phyloP scores from a whole-genome alignment of 805 yeast species.

The Candida takata region DNA sequence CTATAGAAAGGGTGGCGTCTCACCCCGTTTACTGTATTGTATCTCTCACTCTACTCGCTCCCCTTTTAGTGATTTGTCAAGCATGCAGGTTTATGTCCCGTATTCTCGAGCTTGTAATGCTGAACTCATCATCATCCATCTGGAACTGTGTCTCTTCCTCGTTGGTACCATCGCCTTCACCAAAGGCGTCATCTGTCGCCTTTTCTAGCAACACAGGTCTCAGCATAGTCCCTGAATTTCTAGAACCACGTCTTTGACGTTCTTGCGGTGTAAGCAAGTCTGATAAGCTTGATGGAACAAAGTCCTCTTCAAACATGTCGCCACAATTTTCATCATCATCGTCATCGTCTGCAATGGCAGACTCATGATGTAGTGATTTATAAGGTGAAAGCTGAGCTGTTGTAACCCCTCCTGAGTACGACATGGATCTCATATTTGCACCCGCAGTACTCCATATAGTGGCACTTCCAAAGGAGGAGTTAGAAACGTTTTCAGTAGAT shows the following conservation, averaged over 20 bases:
- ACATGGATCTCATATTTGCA: slow-evolving; percentile 4
- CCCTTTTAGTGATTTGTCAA: not conserved
- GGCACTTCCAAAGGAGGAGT: slow-evolving; percentile 7
- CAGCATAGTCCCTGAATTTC: slow-evolving; percentile 30
- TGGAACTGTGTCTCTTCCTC: slow-evolving; percentile 31
- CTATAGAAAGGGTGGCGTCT: not conserved
- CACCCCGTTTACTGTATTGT: not conserved
- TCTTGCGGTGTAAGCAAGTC: slow-evolving; percentile 55
- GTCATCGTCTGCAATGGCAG: slow-evolving; percentile 31
- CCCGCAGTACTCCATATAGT: slow-evolving; percentile 17
- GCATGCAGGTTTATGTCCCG: slow-evolving; percentile 1
- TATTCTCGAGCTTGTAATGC: not conserved
- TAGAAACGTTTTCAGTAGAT: slow-evolving; percentile 4
- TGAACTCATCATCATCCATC: slow-evolving; percentile 25
- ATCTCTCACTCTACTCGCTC: not conserved
- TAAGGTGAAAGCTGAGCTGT: not conserved
- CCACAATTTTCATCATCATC: slow-evolving; percentile 7
- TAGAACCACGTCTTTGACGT: slow-evolving; percentile 58
- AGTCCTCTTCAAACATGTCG: slow-evolving; percentile 56
- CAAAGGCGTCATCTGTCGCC: not conserved
- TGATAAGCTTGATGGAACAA: slow-evolving; percentile 73
- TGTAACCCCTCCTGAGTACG: slow-evolving; percentile 9
- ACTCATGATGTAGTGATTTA: slow-evolving; percentile 5
- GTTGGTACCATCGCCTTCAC: slow-evolving; percentile 7
- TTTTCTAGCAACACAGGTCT: slow-evolving; percentile 7